These are phyloP conservation scores for Microbotryum scabiosae DNA, from an alignment of 1,284 basidiomycete genomes.

Conservation along the genomic window DNA sequence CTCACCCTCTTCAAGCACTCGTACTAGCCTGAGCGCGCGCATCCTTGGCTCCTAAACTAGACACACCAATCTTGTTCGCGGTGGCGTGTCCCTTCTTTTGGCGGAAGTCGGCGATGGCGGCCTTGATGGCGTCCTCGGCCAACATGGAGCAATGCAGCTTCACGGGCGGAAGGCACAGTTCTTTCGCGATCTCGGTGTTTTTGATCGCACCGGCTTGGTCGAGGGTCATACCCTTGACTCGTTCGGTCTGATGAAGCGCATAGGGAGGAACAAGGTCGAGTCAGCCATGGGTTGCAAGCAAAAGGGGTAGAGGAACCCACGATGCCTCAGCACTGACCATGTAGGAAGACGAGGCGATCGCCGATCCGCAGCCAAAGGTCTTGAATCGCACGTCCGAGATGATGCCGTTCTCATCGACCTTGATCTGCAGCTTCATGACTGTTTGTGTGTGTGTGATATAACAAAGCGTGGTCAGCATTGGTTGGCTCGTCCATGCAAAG, in stretches of 20 bases:
- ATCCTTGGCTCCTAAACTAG: too few species aligned
- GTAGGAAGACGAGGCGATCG: conserved; percentile 92
- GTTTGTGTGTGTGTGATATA: too few species aligned
- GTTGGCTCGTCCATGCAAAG: background rate
- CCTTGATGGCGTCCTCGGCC: conserved; percentile 90
- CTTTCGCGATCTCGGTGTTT: conserved; percentile 99
- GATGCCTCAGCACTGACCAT: conserved; percentile 46
- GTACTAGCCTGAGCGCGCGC: too few species aligned
- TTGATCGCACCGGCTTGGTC: conserved; percentile 94
- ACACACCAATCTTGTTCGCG: too few species aligned
- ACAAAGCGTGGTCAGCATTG: too few species aligned
- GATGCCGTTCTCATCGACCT: conserved; percentile 82
- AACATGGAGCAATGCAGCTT: conserved; percentile 65
- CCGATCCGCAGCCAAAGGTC: conserved; percentile 93
- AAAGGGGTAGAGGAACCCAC: background rate
- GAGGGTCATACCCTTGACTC: conserved; percentile 86
- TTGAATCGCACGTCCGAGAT: conserved; percentile 99
- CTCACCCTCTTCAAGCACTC: too few species aligned
- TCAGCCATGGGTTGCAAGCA: conserved; percentile 2
- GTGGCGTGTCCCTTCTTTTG: conserved; percentile 38
- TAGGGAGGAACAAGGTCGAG: conserved; percentile 39
- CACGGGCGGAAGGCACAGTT: conserved; percentile 88
- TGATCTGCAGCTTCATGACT: conserved; percentile 99
- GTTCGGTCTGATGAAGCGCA: conserved; percentile 56
- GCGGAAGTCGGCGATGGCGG: conserved; percentile 64